Evolutionary conservation across 1,284 basidiomycete genomes (phyloP).

Genomic region (Sanguinoderma infundibulare): DNA sequence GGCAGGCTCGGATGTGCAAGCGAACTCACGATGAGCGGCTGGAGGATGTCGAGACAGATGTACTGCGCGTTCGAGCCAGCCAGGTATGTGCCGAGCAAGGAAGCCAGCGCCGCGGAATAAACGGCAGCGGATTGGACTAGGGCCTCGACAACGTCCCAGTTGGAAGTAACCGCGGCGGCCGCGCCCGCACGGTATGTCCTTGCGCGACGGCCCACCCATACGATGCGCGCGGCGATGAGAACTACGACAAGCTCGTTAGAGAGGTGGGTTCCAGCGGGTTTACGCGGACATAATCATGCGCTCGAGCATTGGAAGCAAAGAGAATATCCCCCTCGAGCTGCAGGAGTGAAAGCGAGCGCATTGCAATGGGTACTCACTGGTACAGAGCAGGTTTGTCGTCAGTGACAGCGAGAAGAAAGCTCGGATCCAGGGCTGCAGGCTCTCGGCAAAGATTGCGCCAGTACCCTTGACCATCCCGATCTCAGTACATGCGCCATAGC

Average conservation of each 20-base stretch:
- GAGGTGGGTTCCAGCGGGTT: neutral
- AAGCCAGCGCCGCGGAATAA: slow-evolving; percentile 20
- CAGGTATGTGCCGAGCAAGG: slow-evolving; percentile 17
- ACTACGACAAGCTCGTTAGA: slow-evolving; percentile 12
- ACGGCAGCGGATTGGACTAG: slow-evolving; percentile 23
- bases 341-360: neutral
- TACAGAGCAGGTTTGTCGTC: slow-evolving; percentile 21
- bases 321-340: no score
- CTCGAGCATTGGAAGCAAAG: no score
- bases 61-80: slow-evolving; percentile 19
- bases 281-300: neutral
- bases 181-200: slow-evolving; percentile 8
- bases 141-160: slow-evolving; percentile 18
- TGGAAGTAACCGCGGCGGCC: neutral
- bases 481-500: slow-evolving; percentile 24
- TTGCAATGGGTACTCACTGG: slow-evolving; percentile 8
- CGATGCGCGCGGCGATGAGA: slow-evolving; percentile 24
- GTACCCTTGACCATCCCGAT: slow-evolving; percentile 15
- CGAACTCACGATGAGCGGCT: slow-evolving; percentile 20
- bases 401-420: slow-evolving; percentile 26
- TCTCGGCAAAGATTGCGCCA: slow-evolving; percentile 19
- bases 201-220: slow-evolving; percentile 21
- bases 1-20: neutral
- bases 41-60: slow-evolving; percentile 16
- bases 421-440: slow-evolving; percentile 23